A percentile compares a stretch with the other conserved stretches of the same genome.
These are phyloP conservation scores for Lactarius trivialis DNA, from an alignment of 768 basidiomycete genomes.

Conservation along the genomic window DNA sequence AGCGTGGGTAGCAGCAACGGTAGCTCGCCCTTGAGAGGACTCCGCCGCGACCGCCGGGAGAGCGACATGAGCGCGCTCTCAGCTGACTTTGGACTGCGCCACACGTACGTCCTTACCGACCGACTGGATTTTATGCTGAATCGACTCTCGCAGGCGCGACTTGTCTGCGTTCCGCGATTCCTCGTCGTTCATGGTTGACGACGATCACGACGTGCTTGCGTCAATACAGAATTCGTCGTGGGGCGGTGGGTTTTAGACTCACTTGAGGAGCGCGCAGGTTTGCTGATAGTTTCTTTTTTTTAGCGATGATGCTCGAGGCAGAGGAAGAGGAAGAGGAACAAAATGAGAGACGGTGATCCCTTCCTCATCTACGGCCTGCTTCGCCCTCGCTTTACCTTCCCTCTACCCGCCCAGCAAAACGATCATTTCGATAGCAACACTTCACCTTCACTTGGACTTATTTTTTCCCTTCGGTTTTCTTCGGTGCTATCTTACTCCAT, in stretches of 20 bases:
- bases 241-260: conserved; percentile 45
- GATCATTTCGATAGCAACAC: not conserved
- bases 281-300: not conserved
- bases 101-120: conserved; percentile 38
- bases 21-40: conserved; percentile 32
- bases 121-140: not conserved
- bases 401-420: not conserved
- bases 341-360: conserved; percentile 4
- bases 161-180: conserved; percentile 25
- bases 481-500: not conserved
- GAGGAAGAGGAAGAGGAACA: conserved; percentile 40
- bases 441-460: not conserved
- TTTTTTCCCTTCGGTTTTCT: not conserved
- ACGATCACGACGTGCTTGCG: conserved; percentile 41
- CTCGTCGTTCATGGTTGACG: conserved; percentile 26
- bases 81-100: conserved; percentile 41
- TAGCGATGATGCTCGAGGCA: conserved; percentile 42
- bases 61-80: conserved; percentile 57
- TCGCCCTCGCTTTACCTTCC: not conserved
- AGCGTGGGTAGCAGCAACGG: not conserved
- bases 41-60: conserved; percentile 50
- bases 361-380: not conserved
- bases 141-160: conserved; percentile 26
- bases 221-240: conserved; percentile 64
- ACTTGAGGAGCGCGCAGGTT: not conserved